Base-by-base conservation (phyloP, 1,284 basidiomycete species). In the Fomitopsis betulina region DNA sequence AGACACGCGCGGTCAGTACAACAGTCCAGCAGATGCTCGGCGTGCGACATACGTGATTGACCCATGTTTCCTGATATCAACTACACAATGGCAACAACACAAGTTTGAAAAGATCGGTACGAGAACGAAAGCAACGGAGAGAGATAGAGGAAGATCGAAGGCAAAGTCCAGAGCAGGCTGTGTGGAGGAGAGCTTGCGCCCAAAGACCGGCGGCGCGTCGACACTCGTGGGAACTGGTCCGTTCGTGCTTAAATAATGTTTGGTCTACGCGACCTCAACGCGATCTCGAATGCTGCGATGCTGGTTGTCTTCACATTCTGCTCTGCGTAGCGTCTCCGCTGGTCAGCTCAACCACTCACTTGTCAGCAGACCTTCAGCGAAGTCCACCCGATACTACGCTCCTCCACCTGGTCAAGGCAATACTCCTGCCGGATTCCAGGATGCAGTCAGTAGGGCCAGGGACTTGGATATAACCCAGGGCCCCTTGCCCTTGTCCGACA, bases 31-130 rank as follows among this genome's bases (percentile, higher is more conserved):
- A 33, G 13, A 27, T 50, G 32, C 17, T 23, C 27, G 55, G 55
- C 42, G 62, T 43, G 53, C 60, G 32, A 57, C 87, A 62, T 71
- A 91, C 88, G 87, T 79, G 89, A 81, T 81, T 91, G 89, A 69
- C 89, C 87, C 87, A 90, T 87, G 68, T 37, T 68, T 55, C 53
- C 33, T 68, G 57, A 62, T 33, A 10, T 59, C 58, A 49, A 53
- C 37, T 39, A 23, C 43, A 57, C 27, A 62, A 37, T 35, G 3
- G 32, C 45, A 57, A 23, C 15, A 23, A 23, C 6, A 45, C 21
- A 8, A 21, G 2, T 32, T 37, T 7, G 38, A 51, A 45, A 38
- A 43, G 33, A 42, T 39, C 42, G 54, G 51, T 40, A 40, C 42
- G 23, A 8, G 19, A 9, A 45, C 12, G 49, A 27, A 53, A 13